phyloP scores from a whole-genome alignment of 441 rosid genomes.

The Mallotus japonicus region DNA sequence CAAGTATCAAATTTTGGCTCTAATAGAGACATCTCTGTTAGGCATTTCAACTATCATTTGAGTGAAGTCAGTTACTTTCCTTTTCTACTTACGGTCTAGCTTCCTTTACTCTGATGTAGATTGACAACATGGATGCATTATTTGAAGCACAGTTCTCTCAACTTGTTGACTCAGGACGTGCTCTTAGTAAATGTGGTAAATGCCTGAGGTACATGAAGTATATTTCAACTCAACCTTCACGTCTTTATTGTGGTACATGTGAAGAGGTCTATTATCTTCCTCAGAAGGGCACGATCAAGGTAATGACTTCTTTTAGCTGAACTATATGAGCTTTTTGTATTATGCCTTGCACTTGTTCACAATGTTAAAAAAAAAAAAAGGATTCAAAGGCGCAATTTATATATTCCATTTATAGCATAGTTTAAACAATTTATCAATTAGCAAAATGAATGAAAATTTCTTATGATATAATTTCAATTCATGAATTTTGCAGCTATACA shows the following conservation, averaged over 20 bases:
- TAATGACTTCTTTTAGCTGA: conserved; percentile 18
- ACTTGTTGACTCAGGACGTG: conserved; percentile 76
- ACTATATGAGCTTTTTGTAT: neutral
- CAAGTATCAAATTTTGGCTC: neutral
- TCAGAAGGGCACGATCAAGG: conserved; percentile 87
- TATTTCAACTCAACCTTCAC: conserved; percentile 72
- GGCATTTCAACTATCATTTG: neutral
- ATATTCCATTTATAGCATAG: neutral
- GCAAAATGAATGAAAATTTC: neutral
- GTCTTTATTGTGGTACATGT: conserved; percentile 81
- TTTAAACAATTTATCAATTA: too few relatives aligned
- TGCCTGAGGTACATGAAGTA: conserved; percentile 93
- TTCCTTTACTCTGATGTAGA: conserved; percentile 41
- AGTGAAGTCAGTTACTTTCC: neutral
- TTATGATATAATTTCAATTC: neutral
- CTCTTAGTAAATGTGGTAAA: conserved; percentile 90
- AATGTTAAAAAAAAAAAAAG: neutral
- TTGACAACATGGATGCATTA: conserved; percentile 85
- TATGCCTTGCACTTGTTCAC: neutral
- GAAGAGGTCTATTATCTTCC: conserved; percentile 96
- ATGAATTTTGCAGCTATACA: conserved; percentile 63
- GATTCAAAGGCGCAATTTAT: neutral
- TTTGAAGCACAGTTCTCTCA: conserved; percentile 95
- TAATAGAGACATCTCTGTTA: neutral
- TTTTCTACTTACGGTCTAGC: neutral